Base-by-base conservation (phyloP, 257 asterid species). In the Solanum piurae region DNA sequence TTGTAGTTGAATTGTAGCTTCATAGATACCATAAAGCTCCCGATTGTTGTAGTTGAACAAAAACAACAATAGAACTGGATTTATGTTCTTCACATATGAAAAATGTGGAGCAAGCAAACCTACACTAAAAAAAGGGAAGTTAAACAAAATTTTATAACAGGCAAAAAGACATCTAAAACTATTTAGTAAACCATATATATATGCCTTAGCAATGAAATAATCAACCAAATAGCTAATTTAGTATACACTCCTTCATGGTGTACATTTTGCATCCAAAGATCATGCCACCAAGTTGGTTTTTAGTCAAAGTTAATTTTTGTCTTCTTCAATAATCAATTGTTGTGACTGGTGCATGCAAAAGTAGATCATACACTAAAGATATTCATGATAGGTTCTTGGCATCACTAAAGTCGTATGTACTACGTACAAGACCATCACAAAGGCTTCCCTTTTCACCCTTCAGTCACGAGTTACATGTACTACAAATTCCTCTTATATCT, bases 1-100 rank as follows among this genome's bases (percentile, higher is more conserved):
- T 29, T 29, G 29, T 29, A 29, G 29, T 29, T 29, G 29, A 29
- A 29, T 29, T 29, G 29, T 1, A 29, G 29, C 98, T 93, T 97
- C 97, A 88, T 88, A 96, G 80, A 94, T 93, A 25, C 99, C 98
- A 89, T 94, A 87, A 87, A 96, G 93, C 87, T 87, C 93, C 89
- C 91, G 89, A 13, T 91, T 95, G 69, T 87, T 91, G 91, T 94
- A 95, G 91, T 94, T 91, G 92, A 96, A 95, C 89, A 96, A 88
- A 91, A 95, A 96, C 83, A 95, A 88, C 4, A 98, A 98, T 89
- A 95, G 88, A 72, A 98, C 98, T 13, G 93, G 94, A 83, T 91
- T 94, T 42, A 95, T 94, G 89, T 95, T 94, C 93, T 11, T 11
- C 42, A 38, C 3, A 11, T 42, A 42, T 42, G 49, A 42, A 42